phyloP scores from a whole-genome alignment of 495 filamentous ascomycete genomes.

The Pseudoneurospora amorphoporcata region DNA sequence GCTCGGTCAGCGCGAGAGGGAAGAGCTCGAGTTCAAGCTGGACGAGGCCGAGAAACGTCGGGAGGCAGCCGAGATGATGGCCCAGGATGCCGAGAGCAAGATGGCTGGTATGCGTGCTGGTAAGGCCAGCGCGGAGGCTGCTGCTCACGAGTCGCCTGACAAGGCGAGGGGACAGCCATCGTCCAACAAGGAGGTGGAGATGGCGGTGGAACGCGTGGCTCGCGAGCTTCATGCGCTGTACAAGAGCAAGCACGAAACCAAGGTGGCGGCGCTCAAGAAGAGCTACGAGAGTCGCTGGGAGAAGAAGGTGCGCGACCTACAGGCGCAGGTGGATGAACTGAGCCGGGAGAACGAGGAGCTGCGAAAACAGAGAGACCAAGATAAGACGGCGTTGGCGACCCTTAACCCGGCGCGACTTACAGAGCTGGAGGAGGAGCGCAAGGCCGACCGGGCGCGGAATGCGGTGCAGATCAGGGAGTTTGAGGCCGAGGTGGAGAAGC shows the following conservation, averaged over 20 bases:
- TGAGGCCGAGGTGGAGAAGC: conserved; percentile 56
- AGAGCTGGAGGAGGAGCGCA: conserved; percentile 37
- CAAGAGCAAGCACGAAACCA: conserved; percentile 91
- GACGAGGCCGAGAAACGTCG: conserved; percentile 67
- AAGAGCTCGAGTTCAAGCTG: conserved; percentile 56
- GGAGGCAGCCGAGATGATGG: conserved; percentile 53
- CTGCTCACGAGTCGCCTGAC: conserved; percentile 4
- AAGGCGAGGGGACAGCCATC: not conserved
- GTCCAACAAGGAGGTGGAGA: conserved; percentile 52
- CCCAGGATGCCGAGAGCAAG: conserved; percentile 62
- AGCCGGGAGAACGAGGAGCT: conserved; percentile 66
- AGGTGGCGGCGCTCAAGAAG: conserved; percentile 89
- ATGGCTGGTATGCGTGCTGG: conserved; percentile 55
- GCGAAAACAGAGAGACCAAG: conserved; percentile 44
- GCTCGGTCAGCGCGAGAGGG: conserved; percentile 61
- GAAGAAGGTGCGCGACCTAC: conserved; percentile 68
- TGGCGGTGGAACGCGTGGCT: conserved; percentile 85
- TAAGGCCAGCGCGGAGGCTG: conserved; percentile 28
- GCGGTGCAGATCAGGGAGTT: conserved; percentile 46
- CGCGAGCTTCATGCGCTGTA: conserved; percentile 87
- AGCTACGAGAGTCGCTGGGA: conserved; percentile 86
- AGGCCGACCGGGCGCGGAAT: conserved; percentile 39
- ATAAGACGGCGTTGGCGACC: conserved; percentile 26
- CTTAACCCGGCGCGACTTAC: conserved; percentile 39
- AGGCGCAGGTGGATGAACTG: conserved; percentile 56